Evolutionary conservation across 2,329 filamentous ascomycete species (phyloP).

Genomic region (Chaetomium olivaceum): DNA sequence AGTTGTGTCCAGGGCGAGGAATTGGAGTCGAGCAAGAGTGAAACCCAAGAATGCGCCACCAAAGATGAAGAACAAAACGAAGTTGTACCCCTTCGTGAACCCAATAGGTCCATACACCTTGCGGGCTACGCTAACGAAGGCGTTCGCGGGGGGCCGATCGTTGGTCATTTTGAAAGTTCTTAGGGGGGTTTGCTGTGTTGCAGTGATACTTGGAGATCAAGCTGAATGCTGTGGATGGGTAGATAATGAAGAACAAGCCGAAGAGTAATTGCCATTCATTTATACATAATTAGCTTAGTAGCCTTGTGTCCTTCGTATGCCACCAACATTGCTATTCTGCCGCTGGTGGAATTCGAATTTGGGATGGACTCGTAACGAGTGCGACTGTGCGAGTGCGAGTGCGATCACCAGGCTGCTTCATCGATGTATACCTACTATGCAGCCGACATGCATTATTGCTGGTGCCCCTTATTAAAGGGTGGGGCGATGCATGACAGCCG

Average conservation of each 20-base stretch:
- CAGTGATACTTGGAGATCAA: background rate
- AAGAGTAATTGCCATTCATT: background rate
- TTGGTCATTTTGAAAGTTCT: background rate
- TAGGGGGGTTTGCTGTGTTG: background rate
- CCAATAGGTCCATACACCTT: constrained; percentile 51
- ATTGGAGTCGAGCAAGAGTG: constrained; percentile 49
- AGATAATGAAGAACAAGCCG: background rate
- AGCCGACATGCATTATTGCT: background rate
- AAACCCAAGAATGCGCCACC: constrained; percentile 50
- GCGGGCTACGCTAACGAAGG: constrained; percentile 2
- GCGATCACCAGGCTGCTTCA: background rate
- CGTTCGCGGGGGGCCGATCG: background rate
- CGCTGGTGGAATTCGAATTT: background rate
- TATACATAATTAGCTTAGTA: background rate
- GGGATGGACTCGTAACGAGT: background rate
- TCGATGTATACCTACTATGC: no score
- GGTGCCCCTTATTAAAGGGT: background rate
- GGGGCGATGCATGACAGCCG: background rate
- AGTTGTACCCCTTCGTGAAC: constrained; percentile 60
- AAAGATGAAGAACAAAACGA: constrained; percentile 54
- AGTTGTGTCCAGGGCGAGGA: constrained; percentile 46
- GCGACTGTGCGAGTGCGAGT: no score
- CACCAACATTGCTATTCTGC: background rate
- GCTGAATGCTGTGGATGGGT: background rate
- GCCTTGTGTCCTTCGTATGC: background rate